Conservation (phyloP, 305 asterid species). For the Ajuga reptans region DNA sequence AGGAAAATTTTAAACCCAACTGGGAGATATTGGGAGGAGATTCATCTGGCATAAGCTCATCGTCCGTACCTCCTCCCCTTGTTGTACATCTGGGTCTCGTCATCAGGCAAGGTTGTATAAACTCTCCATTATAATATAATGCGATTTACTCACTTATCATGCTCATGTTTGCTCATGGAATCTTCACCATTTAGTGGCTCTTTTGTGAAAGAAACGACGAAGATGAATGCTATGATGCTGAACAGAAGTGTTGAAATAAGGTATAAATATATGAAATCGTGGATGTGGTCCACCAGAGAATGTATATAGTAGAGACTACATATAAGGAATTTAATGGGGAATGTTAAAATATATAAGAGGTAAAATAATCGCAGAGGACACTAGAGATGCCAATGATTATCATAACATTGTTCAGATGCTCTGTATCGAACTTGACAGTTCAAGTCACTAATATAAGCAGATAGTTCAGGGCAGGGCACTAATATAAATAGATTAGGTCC, state of each 20-base stretch:
- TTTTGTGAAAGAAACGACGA: background rate
- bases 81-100: background rate
- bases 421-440: constrained; percentile 10
- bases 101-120: background rate
- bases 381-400: constrained; percentile 1
- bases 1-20: constrained; percentile 4
- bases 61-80: background rate
- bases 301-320: background rate
- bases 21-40: background rate
- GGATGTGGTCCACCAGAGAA: background rate
- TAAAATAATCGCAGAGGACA: background rate
- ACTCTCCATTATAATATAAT: background rate
- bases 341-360: background rate
- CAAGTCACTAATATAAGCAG: background rate
- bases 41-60: background rate
- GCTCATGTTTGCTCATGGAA: background rate
- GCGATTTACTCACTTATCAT: background rate
- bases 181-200: background rate
- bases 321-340: background rate
- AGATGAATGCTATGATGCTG: background rate
- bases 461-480: too few relatives aligned
- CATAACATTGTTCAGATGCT: constrained; percentile 9
- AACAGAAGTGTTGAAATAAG: background rate
- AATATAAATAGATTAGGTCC: background rate
- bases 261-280: background rate